A percentile compares a stretch with the other conserved stretches of the same genome.
phyloP scores from a whole-genome alignment of 345 rosid genomes.

The Eucalyptus albens region DNA sequence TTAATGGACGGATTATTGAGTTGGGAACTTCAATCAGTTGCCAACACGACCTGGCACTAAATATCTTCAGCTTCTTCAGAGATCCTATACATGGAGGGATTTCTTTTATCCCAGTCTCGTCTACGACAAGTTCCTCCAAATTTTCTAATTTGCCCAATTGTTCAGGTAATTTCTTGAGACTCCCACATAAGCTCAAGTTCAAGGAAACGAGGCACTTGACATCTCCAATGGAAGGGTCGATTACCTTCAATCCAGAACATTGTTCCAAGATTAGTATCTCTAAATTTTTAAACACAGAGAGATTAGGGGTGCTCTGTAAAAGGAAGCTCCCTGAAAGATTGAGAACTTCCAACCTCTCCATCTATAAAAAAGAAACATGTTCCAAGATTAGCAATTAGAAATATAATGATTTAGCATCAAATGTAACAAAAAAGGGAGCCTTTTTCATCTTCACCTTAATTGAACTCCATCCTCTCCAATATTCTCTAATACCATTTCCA shows the following conservation, averaged over 20 bases:
- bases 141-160: rapidly evolving
- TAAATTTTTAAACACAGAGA: too few species aligned
- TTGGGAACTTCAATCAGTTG: too few species aligned
- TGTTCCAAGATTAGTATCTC: rapidly evolving
- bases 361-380: neutral
- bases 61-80: rapidly evolving
- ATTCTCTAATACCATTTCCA: rapidly evolving
- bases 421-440: too few species aligned
- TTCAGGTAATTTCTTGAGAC: rapidly evolving
- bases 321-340: too few species aligned
- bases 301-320: too few species aligned
- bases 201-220: too few species aligned
- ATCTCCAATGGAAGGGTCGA: too few species aligned
- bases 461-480: neutral
- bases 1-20: too few species aligned
- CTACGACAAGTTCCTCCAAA: too few species aligned
- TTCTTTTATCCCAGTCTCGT: rapidly evolving
- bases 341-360: neutral
- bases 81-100: too few species aligned
- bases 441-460: neutral
- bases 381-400: neutral
- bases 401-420: too few species aligned
- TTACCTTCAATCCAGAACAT: rapidly evolving
- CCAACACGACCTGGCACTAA: too few species aligned
- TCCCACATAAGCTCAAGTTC: rapidly evolving